Conservation (phyloP, 1,284 basidiomycete species). For the Microbotryum saponariae region DNA sequence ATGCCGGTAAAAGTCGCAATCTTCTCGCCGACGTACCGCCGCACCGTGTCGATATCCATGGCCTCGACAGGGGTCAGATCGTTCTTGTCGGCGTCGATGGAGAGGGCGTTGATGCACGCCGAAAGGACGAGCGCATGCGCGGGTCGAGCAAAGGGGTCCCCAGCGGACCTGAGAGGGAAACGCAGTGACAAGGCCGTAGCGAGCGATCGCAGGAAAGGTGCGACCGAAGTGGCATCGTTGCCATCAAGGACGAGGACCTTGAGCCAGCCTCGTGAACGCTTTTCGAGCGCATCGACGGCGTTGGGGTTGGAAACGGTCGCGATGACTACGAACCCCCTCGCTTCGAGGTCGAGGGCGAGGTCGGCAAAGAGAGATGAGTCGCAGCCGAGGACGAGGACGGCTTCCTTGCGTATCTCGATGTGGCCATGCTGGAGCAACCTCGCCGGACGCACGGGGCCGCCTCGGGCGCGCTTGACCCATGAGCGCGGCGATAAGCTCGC, state of each 20-base stretch:
- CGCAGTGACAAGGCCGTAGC: constrained; percentile 66
- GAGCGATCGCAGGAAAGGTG: constrained; percentile 66
- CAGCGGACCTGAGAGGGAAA: constrained; percentile 64
- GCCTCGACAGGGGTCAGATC: constrained; percentile 25
- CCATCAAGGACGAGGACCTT: constrained; percentile 64
- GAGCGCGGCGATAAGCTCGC: constrained; percentile 10
- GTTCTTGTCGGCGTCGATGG: constrained; percentile 13
- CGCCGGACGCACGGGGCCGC: constrained; percentile 20
- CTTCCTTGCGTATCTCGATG: constrained; percentile 28
- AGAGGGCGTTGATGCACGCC: constrained; percentile 32
- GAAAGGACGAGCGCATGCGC: constrained; percentile 30
- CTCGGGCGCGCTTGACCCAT: constrained; percentile 14
- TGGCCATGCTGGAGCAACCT: constrained; percentile 32
- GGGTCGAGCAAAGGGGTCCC: constrained; percentile 57
- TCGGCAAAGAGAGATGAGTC: constrained; percentile 51
- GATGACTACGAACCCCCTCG: constrained; percentile 69
- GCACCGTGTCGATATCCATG: constrained; percentile 12
- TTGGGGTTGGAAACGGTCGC: constrained; percentile 61
- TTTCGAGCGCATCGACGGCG: constrained; percentile 56
- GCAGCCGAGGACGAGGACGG: constrained; percentile 59
- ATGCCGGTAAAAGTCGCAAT: constrained; percentile 14
- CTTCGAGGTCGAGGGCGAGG: constrained; percentile 61
- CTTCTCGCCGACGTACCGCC: constrained; percentile 18
- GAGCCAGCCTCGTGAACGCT: constrained; percentile 59
- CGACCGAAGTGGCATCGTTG: constrained; percentile 51